A percentile compares a stretch with the other conserved stretches of the same genome.
These are phyloP conservation scores for Phtheirospermum japonicum DNA, from an alignment of 257 asterid genomes.

Conservation along the genomic window DNA sequence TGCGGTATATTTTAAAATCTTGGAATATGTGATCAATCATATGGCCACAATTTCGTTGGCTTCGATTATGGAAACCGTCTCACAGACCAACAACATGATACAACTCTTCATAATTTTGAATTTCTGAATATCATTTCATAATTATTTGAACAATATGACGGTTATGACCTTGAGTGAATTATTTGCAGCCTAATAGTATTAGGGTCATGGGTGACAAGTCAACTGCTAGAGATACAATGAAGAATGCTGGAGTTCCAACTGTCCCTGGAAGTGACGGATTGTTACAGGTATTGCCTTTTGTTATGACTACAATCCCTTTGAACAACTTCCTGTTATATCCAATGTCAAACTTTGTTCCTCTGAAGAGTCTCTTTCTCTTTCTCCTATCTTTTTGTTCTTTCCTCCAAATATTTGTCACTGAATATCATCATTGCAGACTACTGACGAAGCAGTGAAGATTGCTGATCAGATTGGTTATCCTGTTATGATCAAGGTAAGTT, in stretches of 20 bases:
- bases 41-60: slow-evolving; percentile 1
- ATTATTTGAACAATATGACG: slow-evolving; percentile 11
- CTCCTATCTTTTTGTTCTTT: background rate
- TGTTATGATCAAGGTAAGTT: slow-evolving; percentile 94
- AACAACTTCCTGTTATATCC: slow-evolving; percentile 12
- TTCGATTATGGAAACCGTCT: slow-evolving; percentile 4
- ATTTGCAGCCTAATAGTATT: slow-evolving; percentile 88
- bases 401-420: slow-evolving; percentile 2
- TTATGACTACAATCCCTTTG: slow-evolving; percentile 17
- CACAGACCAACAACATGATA: background rate
- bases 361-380: background rate
- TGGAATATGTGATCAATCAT: slow-evolving; percentile 18
- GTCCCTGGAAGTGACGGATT: slow-evolving; percentile 99
- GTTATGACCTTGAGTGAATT: slow-evolving; percentile 15
- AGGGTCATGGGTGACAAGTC: slow-evolving; percentile 99
- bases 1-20: slow-evolving; percentile 1
- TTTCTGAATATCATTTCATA: slow-evolving; percentile 12
- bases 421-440: slow-evolving; percentile 51
- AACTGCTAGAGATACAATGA: slow-evolving; percentile 98
- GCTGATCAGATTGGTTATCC: slow-evolving; percentile 90
- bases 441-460: slow-evolving; percentile 80
- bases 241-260: slow-evolving; percentile 99
- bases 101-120: slow-evolving; percentile 8
- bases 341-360: background rate
- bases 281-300: slow-evolving; percentile 50